Evolutionary conservation across 768 basidiomycete genomes (phyloP), one percentile per base, ranked within the genome.

Genomic region (Boletus rufocinnamomeus): DNA sequence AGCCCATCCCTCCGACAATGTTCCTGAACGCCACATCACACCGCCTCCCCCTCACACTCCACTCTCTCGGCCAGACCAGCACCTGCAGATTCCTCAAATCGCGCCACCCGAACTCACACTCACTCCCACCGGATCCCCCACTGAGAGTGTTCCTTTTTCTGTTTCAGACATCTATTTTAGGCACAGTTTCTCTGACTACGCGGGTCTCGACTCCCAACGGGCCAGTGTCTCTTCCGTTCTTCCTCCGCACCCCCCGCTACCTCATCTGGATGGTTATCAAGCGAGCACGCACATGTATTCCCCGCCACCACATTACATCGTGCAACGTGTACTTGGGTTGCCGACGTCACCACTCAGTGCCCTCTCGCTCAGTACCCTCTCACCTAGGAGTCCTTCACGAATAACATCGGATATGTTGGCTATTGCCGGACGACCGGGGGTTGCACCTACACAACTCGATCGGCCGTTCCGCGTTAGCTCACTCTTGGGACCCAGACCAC

Each of bases 111-210:
- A 68, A 4, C 62, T 65, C 46, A 59, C 62, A 32, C 66, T 48
- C 65, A 32, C 71, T n/a, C 66, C 69, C 48, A 65, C 77, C 32
- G 75, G 72, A 30, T 84, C 85, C 16, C 84, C 83, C 38, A 81
- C 82, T 0, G 82, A 85, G 48, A 86, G 84, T 56, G 72, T 84
- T 38, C 81, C 83, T 2, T 74, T 82, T 56, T 81, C 83, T 17
- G 77, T 82, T n/a, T 81, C 81, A 17, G 83, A 84, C 13, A 72
- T 83, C 34, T 74, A 80, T 50, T 83, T 82, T 68, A 74, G 80
- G 38, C 76, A 79, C 45, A 81, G 72, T 41, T 64, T 54, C 52
- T 73, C 72, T 8, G 74, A 74, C 35, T 74, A 65, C 50, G 53
- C 59, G n/a, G 64, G 38, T 46, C 41, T 69, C 11, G 73, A 73